Percentiles rank a stretch among this genome's conserved stretches.
These are phyloP conservation scores for Diplocarpon mali DNA, from an alignment of 2,329 filamentous ascomycete species.

Conservation along the genomic window DNA sequence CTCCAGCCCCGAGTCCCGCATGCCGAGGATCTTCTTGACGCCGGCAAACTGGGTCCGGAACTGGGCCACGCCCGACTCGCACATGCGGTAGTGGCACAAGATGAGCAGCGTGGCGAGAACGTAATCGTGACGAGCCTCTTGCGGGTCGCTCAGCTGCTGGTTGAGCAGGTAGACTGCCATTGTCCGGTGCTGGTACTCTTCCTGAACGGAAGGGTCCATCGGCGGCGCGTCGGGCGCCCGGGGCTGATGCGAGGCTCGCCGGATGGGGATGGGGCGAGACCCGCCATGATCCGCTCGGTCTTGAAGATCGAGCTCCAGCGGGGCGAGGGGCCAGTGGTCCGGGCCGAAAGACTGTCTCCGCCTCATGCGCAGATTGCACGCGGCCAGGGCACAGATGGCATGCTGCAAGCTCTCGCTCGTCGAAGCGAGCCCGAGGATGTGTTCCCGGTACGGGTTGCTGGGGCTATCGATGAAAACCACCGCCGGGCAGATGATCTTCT, in stretches of 20 bases:
- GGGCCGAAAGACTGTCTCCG: conserved; percentile 52
- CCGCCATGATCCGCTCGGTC: conserved; percentile 21
- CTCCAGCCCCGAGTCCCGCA: conserved; percentile 53
- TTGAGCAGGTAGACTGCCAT: conserved; percentile 76
- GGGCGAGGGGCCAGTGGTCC: conserved; percentile 36
- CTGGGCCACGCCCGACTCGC: conserved; percentile 83
- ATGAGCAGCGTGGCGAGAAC: conserved; percentile 80
- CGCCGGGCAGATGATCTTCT: conserved; percentile 81
- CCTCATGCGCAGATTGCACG: conserved; percentile 85
- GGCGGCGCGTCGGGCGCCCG: conserved; percentile 33
- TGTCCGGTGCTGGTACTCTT: conserved; percentile 73
- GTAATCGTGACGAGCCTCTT: conserved; percentile 69
- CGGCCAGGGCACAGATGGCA: conserved; percentile 78
- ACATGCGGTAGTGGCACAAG: conserved; percentile 85
- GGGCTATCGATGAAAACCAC: conserved; percentile 86
- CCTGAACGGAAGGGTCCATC: conserved; percentile 51
- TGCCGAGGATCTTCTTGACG: conserved; percentile 76
- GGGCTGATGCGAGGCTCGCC: conserved; percentile 18
- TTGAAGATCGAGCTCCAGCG: conserved; percentile 24
- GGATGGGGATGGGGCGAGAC: conserved; percentile 12
- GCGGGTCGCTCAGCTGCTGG: conserved; percentile 66
- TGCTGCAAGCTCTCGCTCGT: conserved; percentile 78
- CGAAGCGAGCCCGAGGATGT: conserved; percentile 68
- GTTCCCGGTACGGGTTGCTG: conserved; percentile 73
- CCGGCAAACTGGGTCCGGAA: conserved; percentile 91